Evolutionary conservation across 179 eudicot species (phyloP).

Genomic region (Vitellaria paradoxa): DNA sequence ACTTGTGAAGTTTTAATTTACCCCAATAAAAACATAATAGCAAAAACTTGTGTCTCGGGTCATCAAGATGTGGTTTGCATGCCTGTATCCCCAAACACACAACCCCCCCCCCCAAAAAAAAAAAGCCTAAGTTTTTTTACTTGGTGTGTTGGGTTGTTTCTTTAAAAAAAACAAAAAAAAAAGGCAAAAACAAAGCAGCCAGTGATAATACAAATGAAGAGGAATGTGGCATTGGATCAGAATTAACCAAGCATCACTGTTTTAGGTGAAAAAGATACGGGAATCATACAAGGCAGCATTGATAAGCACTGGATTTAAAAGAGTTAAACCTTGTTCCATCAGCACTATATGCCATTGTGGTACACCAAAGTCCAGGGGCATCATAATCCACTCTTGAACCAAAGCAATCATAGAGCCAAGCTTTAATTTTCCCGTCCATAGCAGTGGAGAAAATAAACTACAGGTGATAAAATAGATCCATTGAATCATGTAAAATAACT

Average conservation of each 20-base stretch:
- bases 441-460: conserved; percentile 71
- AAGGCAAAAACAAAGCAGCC: neutral
- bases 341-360: conserved; percentile 67
- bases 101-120: too few relatives aligned
- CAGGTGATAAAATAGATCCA: conserved; percentile 9
- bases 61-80: too few relatives aligned
- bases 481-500: neutral
- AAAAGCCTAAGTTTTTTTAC: too few relatives aligned
- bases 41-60: too few relatives aligned
- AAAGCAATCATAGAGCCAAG: conserved; percentile 62
- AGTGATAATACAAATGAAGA: neutral
- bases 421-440: conserved; percentile 67
- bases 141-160: too few relatives aligned
- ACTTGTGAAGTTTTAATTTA: neutral
- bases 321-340: conserved; percentile 55
- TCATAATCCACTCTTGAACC: conserved; percentile 68
- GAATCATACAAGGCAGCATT: neutral
- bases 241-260: neutral
- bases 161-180: too few relatives aligned
- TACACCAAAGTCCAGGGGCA: conserved; percentile 69
- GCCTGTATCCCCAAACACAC: too few relatives aligned
- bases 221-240: neutral
- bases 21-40: neutral
- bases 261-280: neutral
- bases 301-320: neutral